Percentiles rank a stretch among this genome's conserved stretches.
Evolutionary conservation across 768 basidiomycete species (phyloP).

Genomic region (Tylopilus plumbeoviolaceoides): DNA sequence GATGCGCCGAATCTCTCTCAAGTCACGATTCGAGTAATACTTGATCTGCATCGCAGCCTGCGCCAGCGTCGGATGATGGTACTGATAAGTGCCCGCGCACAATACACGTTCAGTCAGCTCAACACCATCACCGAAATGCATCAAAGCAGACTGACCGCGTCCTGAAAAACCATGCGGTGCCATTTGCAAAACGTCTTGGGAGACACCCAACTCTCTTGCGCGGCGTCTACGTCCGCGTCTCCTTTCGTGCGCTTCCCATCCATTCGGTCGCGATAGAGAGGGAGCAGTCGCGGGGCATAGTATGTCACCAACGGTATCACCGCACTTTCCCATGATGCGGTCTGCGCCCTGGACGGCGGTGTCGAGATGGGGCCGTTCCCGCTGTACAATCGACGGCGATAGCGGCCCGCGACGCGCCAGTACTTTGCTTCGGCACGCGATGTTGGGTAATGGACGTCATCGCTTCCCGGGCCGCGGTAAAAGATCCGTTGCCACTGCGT

Average conservation of each 20-base stretch:
- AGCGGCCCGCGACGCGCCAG: slow-evolving; percentile 29
- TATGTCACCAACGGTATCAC: slow-evolving; percentile 28
- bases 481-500: slow-evolving; percentile 9
- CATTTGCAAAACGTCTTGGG: slow-evolving; percentile 40
- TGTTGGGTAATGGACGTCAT: slow-evolving; percentile 19
- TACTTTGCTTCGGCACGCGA: slow-evolving; percentile 27
- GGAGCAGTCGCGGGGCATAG: slow-evolving; percentile 37
- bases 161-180: slow-evolving; percentile 43
- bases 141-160: slow-evolving; percentile 32
- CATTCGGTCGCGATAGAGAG: slow-evolving; percentile 31
- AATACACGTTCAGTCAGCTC: neutral
- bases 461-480: neutral
- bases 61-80: slow-evolving; percentile 28
- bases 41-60: slow-evolving; percentile 34
- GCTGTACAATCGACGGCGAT: slow-evolving; percentile 24
- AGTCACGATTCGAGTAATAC: slow-evolving; percentile 36
- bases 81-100: neutral
- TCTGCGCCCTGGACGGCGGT: neutral
- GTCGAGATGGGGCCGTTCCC: slow-evolving; percentile 9
- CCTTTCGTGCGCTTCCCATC: neutral
- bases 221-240: neutral
- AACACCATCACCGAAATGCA: neutral
- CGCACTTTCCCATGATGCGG: slow-evolving; percentile 2
- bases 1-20: slow-evolving; percentile 39
- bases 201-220: slow-evolving; percentile 28